Evolutionary conservation across 768 basidiomycete genomes (phyloP).

Genomic region (Boletus pseudo-olivaceus): DNA sequence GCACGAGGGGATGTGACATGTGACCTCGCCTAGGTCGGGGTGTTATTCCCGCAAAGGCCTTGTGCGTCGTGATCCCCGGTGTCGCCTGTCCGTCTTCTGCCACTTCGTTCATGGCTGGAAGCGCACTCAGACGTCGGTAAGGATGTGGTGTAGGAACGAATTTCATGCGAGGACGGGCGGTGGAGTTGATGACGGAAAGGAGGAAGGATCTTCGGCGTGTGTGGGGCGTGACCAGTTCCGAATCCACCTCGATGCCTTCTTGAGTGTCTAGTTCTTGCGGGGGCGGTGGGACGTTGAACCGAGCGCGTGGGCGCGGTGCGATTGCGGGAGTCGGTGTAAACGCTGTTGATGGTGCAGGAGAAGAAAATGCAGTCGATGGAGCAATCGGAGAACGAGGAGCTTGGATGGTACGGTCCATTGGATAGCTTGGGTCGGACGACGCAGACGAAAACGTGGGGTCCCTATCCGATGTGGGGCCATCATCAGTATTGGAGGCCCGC

Average conservation of each 20-base stretch:
- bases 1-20: constrained; percentile 67
- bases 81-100: constrained; percentile 32
- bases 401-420: constrained; percentile 28
- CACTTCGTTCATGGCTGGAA: constrained; percentile 46
- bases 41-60: constrained; percentile 62
- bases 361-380: constrained; percentile 45
- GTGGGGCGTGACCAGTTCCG: constrained; percentile 61
- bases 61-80: constrained; percentile 38
- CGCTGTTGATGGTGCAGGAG: constrained; percentile 51
- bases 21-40: constrained; percentile 51
- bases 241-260: constrained; percentile 32
- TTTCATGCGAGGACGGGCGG: constrained; percentile 62
- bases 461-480: constrained; percentile 26
- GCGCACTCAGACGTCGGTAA: constrained; percentile 52
- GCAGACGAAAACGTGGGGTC: constrained; percentile 78
- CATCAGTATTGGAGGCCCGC: constrained; percentile 20
- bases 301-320: constrained; percentile 56
- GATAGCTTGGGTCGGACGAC: constrained; percentile 38
- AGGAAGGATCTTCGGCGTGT: constrained; percentile 78
- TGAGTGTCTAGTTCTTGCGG: constrained; percentile 38
- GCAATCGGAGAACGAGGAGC: constrained; percentile 33
- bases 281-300: constrained; percentile 52
- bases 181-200: constrained; percentile 80
- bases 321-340: constrained; percentile 72
- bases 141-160: constrained; percentile 44